phyloP scores from a whole-genome alignment of 179 eudicot genomes.

The Carnegiea gigantea region DNA sequence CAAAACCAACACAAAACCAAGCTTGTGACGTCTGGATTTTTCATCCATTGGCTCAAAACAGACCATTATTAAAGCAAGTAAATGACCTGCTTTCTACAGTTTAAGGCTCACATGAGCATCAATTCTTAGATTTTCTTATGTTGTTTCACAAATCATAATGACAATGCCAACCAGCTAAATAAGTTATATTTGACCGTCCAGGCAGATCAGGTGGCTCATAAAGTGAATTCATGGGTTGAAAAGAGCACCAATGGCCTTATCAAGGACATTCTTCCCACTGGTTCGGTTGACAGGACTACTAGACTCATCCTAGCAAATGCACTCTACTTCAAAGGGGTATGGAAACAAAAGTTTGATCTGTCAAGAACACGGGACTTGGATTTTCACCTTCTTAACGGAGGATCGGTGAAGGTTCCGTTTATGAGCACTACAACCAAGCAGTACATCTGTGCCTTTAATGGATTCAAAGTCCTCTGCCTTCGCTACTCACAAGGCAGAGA shows the following conservation, averaged over 20 bases:
- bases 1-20: background rate
- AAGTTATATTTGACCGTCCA: background rate
- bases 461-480: background rate
- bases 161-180: background rate
- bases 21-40: too few relatives aligned
- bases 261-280: background rate
- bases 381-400: constrained; percentile 24
- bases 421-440: background rate
- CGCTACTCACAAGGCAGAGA: constrained; percentile 10
- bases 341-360: background rate
- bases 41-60: too few relatives aligned
- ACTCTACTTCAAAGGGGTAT: constrained; percentile 26
- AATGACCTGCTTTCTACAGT: too few relatives aligned
- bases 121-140: too few relatives aligned
- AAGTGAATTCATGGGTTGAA: background rate
- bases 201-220: background rate
- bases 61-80: too few relatives aligned
- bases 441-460: background rate
- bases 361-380: background rate
- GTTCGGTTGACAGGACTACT: background rate
- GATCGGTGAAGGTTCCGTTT: background rate
- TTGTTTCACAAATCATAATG: too few relatives aligned
- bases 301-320: constrained; percentile 28
- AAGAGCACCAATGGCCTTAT: background rate
- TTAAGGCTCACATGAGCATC: too few relatives aligned